These are phyloP conservation scores for Bipolaris zeicola DNA, from an alignment of 2,329 filamentous ascomycete genomes.

Conservation along the genomic window DNA sequence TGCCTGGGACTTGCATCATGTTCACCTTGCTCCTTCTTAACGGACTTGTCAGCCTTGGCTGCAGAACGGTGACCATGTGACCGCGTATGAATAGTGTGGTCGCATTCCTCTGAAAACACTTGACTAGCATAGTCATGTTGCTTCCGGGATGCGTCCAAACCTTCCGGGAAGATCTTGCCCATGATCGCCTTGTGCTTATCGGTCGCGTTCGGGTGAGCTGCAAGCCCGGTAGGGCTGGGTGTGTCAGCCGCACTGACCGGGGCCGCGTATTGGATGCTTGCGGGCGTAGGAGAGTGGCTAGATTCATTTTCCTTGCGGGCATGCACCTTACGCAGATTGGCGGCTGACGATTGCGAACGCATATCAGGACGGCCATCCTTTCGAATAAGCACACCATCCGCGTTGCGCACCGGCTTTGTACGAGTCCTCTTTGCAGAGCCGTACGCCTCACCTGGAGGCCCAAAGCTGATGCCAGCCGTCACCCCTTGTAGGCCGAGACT, in stretches of 20 bases:
- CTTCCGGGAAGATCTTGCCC: conserved; percentile 47
- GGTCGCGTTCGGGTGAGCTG: conserved; percentile 14
- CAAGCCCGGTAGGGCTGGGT: conserved; percentile 34
- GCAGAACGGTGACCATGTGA: conserved; percentile 18
- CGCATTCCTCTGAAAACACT: conserved; percentile 38
- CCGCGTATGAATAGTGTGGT: conserved; percentile 34
- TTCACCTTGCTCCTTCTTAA: conserved; percentile 35
- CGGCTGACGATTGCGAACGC: conserved; percentile 59
- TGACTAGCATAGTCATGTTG: conserved; percentile 42
- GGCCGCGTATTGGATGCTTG: conserved; percentile 20
- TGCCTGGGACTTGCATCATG: conserved; percentile 12
- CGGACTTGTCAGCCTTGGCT: conserved; percentile 10
- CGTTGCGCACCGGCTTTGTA: conserved; percentile 57
- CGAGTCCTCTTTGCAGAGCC: conserved; percentile 55
- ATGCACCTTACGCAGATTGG: conserved; percentile 58
- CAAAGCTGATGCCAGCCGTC: conserved; percentile 26
- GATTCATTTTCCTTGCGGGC: conserved; percentile 53
- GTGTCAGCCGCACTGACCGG: conserved; percentile 28
- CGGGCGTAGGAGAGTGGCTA: conserved; percentile 32
- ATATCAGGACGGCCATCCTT: conserved; percentile 59
- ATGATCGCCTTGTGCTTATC: conserved; percentile 44
- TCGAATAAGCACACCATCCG: conserved; percentile 57
- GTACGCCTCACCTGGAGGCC: conserved; percentile 42
- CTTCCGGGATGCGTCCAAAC: conserved; percentile 40
- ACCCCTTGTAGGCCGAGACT: conserved; percentile 39